Conservation (phyloP, 1,284 basidiomycete species). For the Pseudozyma sp. region DNA sequence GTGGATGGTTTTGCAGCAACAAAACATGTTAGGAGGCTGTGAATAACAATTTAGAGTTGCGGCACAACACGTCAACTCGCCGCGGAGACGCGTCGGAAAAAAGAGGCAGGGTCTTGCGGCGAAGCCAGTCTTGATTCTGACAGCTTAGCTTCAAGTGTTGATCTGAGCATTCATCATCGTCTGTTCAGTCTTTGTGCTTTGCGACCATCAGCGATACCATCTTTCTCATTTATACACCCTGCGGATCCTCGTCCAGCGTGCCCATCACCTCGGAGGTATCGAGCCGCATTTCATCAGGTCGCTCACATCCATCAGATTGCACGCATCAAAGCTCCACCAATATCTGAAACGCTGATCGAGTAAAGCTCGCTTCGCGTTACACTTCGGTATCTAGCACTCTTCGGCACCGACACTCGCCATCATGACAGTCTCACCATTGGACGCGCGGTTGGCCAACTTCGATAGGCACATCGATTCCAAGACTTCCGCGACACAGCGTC, state of each 20-base stretch:
- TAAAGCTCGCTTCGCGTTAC: too few species aligned
- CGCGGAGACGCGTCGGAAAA: constrained; percentile 24
- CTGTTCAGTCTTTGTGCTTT: too few species aligned
- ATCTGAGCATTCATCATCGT: background rate
- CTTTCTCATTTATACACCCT: too few species aligned
- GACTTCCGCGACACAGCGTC: constrained; percentile 13
- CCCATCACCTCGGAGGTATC: too few species aligned
- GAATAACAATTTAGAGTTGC: background rate
- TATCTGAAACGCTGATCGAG: too few species aligned
- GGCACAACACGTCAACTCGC: constrained; percentile 18
- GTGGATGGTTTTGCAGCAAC: background rate
- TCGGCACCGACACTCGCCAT: background rate
- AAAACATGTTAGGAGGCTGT: background rate
- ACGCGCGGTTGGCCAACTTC: constrained; percentile 27
- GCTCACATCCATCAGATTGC: too few species aligned
- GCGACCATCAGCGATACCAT: too few species aligned
- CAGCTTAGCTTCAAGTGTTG: constrained; percentile 4
- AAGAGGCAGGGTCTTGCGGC: constrained; percentile 18
- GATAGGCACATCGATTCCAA: constrained; percentile 34
- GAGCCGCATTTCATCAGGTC: too few species aligned
- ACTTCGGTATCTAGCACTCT: too few species aligned
- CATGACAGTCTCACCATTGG: constrained; percentile 38
- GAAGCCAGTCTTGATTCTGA: background rate
- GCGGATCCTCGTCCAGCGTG: too few species aligned
- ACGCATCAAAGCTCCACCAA: too few species aligned